These are phyloP conservation scores for Kwoniella sp. DNA, from an alignment of 768 basidiomycete species.

Conservation along the genomic window DNA sequence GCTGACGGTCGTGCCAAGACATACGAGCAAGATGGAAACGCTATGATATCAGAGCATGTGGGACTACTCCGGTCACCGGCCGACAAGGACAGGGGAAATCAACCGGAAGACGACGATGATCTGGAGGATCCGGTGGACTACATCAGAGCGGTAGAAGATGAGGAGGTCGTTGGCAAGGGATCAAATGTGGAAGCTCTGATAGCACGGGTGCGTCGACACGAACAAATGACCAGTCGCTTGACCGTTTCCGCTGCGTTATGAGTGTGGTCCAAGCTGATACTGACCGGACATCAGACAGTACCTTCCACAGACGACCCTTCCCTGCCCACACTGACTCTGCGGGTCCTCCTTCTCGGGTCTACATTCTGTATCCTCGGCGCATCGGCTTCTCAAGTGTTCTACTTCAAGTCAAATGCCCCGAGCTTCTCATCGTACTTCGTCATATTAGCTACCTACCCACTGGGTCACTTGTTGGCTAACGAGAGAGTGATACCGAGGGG, in stretches of 20 bases:
- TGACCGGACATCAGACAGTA: conserved; percentile 37
- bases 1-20: neutral
- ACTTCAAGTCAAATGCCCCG: conserved; percentile 56
- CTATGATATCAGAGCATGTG: conserved; percentile 19
- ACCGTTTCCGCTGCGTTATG: neutral
- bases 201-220: conserved; percentile 41
- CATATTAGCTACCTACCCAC: conserved; percentile 54
- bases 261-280: conserved; percentile 2
- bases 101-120: conserved; percentile 17
- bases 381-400: conserved; percentile 53
- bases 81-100: neutral
- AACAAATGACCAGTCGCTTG: neutral
- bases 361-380: conserved; percentile 55
- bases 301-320: conserved; percentile 55
- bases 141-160: conserved; percentile 19
- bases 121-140: conserved; percentile 10
- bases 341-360: conserved; percentile 52
- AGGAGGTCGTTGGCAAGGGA: conserved; percentile 41
- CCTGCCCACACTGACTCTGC: conserved; percentile 52
- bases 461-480: conserved; percentile 52
- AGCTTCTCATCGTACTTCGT: conserved; percentile 54
- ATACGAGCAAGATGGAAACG: conserved; percentile 9
- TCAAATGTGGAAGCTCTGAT: conserved; percentile 49
- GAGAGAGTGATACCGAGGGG: conserved; percentile 32
- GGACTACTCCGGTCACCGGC: conserved; percentile 12